phyloP scores from a whole-genome alignment of 2,329 filamentous ascomycete species.

The Aspergillus neoniger region DNA sequence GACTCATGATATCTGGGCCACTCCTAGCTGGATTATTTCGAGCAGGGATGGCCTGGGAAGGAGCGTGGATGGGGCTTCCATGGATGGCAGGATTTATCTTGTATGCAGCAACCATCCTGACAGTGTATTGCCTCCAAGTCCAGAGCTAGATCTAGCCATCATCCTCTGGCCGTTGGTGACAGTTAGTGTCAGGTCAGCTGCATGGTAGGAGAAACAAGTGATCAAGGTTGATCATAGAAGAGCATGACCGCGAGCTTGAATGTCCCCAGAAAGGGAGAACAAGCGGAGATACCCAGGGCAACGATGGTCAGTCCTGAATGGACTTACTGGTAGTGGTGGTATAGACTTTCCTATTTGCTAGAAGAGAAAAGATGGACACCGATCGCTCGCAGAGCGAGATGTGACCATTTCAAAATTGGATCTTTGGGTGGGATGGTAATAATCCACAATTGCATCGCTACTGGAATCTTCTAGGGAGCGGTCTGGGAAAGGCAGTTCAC shows the following conservation, averaged over 20 bases:
- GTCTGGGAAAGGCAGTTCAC: too few species aligned
- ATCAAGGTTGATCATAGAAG: neutral
- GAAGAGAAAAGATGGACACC: too few species aligned
- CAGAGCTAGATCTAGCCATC: neutral
- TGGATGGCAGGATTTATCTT: slow-evolving; percentile 12
- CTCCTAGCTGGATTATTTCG: slow-evolving; percentile 9
- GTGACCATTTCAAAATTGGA: too few species aligned
- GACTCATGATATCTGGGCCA: slow-evolving; percentile 13
- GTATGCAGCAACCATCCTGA: slow-evolving; percentile 1
- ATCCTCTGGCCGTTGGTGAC: neutral
- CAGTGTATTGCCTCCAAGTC: neutral
- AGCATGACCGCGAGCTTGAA: neutral
- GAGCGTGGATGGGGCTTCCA: slow-evolving; percentile 15
- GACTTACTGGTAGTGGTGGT: neutral
- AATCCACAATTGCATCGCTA: too few species aligned
- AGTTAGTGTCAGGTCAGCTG: neutral
- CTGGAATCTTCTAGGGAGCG: too few species aligned
- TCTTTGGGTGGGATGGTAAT: too few species aligned
- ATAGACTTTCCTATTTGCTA: neutral
- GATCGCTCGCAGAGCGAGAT: too few species aligned
- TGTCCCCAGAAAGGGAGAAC: neutral
- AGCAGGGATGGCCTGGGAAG: slow-evolving; percentile 10
- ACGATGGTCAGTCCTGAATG: neutral
- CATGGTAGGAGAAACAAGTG: neutral
- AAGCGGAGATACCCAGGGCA: neutral